Percentiles rank a stretch among this genome's conserved stretches.
These are phyloP conservation scores for Alisma plantagoaquatica DNA, from an alignment of 106 monocot genomes.

Conservation along the genomic window DNA sequence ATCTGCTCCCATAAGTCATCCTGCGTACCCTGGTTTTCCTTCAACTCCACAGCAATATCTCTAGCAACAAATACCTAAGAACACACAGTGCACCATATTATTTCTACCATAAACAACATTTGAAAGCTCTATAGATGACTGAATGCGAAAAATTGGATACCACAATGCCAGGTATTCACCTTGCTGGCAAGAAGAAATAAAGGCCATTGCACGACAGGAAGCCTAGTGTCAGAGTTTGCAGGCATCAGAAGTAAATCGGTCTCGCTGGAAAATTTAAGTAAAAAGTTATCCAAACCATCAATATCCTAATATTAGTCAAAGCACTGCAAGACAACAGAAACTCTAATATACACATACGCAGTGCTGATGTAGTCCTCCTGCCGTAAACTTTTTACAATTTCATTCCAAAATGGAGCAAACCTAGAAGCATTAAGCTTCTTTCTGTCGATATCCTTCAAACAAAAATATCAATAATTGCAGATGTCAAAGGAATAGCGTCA, in stretches of 20 bases:
- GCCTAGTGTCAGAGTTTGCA: constrained; percentile 51
- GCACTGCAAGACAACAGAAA: background rate
- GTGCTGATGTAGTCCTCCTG: constrained; percentile 87
- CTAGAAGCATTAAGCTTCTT: constrained; percentile 83
- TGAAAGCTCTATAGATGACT: background rate
- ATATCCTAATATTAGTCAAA: no score
- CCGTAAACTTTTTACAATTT: constrained; percentile 75
- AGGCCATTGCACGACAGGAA: constrained; percentile 80
- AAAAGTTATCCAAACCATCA: background rate
- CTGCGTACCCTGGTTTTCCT: constrained; percentile 58
- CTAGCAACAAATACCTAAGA: constrained; percentile 71
- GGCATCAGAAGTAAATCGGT: constrained; percentile 86
- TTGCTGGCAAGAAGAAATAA: constrained; percentile 84
- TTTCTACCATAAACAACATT: constrained; percentile 6
- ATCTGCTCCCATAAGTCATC: constrained; percentile 84
- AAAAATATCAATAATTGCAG: no score
- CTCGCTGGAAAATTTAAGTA: constrained; percentile 32
- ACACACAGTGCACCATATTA: no score
- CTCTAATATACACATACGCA: constrained; percentile 67
- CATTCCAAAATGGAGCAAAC: constrained; percentile 97
- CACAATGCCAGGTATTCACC: constrained; percentile 27
- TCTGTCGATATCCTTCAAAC: constrained; percentile 39
- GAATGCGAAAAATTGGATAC: no score
- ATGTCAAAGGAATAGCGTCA: no score
- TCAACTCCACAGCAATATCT: constrained; percentile 82